phyloP scores from a whole-genome alignment of 805 yeast species.

The Yarrowia divulgata region DNA sequence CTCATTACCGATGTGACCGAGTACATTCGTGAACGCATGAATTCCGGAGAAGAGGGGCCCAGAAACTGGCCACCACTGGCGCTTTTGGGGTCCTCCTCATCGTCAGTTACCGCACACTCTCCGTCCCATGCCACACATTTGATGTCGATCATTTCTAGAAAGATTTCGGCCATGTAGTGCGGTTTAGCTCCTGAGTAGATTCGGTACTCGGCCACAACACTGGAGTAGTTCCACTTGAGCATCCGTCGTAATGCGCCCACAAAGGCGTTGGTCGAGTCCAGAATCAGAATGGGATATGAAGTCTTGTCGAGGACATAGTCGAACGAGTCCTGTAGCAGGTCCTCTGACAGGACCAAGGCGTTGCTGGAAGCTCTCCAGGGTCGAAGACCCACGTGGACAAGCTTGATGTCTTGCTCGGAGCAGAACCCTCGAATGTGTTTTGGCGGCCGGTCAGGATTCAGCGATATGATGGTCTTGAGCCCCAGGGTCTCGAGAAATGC shows the following conservation, averaged over 20 bases:
- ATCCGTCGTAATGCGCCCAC: constrained; percentile 82
- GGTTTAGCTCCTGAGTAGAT: constrained; percentile 74
- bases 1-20: constrained; percentile 30
- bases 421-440: constrained; percentile 72
- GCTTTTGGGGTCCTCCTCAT: constrained; percentile 58
- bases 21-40: constrained; percentile 27
- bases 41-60: constrained; percentile 3
- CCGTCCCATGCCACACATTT: constrained; percentile 55
- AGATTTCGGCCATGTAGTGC: constrained; percentile 81
- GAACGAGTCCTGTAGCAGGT: constrained; percentile 69
- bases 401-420: constrained; percentile 52
- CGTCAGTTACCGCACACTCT: constrained; percentile 45
- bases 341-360: constrained; percentile 79
- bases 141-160: constrained; percentile 73
- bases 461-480: constrained; percentile 69
- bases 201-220: constrained; percentile 84
- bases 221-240: constrained; percentile 87
- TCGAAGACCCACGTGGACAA: constrained; percentile 51
- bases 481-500: constrained; percentile 79
- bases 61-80: constrained; percentile 40
- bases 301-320: constrained; percentile 66
- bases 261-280: constrained; percentile 81
- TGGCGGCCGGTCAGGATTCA: constrained; percentile 88
- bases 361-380: constrained; percentile 56
- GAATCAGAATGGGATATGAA: constrained; percentile 71